phyloP scores from a whole-genome alignment of 768 basidiomycete genomes.

The Pleurotus sapidus region DNA sequence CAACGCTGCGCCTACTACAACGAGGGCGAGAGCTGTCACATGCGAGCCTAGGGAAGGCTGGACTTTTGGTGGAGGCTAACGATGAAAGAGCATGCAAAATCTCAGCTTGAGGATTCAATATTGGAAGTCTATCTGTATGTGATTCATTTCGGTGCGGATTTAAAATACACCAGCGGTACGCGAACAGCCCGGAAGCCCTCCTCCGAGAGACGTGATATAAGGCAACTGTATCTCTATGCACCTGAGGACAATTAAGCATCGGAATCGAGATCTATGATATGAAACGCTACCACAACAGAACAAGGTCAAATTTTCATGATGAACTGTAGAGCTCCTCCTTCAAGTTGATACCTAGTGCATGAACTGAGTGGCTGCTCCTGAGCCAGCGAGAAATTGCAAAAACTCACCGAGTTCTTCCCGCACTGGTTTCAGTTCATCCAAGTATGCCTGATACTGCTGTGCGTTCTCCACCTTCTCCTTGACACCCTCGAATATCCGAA shows the following conservation, averaged over 20 bases:
- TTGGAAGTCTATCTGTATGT: no score
- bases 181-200: no score
- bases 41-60: no score
- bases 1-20: no score
- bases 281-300: not conserved
- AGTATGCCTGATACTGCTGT: conserved; percentile 89
- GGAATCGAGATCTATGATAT: not conserved
- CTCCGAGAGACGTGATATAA: no score
- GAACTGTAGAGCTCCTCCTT: conserved; percentile 45
- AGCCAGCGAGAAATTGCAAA: not conserved
- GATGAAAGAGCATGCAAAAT: no score
- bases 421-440: conserved; percentile 85
- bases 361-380: not conserved
- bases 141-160: no score
- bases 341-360: conserved; percentile 30
- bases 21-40: no score
- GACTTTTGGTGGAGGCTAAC: no score
- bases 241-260: not conserved
- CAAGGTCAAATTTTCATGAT: conserved; percentile 20
- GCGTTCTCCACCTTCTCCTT: conserved; percentile 98
- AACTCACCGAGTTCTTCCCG: conserved; percentile 86
- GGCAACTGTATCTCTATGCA: no score
- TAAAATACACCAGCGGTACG: no score
- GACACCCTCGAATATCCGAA: conserved; percentile 93
- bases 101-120: no score